A percentile compares a stretch with the other conserved stretches of the same genome.
Evolutionary conservation across 805 yeast species (phyloP).

Genomic region (Ogataea polymorpha): DNA sequence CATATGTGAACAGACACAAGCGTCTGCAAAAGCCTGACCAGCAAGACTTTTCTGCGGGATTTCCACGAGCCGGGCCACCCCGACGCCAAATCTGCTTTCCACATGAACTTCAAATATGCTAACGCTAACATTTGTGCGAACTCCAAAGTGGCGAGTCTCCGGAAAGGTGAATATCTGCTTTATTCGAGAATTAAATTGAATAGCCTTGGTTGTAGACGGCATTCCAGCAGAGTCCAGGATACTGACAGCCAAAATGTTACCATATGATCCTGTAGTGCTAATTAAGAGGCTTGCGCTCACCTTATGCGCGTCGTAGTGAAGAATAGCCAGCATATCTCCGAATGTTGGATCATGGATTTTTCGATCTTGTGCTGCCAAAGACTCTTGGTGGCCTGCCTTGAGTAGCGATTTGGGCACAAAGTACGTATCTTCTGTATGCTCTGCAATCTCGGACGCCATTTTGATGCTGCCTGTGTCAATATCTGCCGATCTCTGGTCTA

Average conservation of each 20-base stretch:
- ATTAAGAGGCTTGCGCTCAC: slow-evolving; percentile 18
- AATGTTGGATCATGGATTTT: slow-evolving; percentile 37
- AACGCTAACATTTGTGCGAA: slow-evolving; percentile 31
- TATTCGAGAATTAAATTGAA: slow-evolving; percentile 22
- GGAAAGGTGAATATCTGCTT: slow-evolving; percentile 29
- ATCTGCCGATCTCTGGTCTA: not conserved
- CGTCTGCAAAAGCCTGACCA: slow-evolving; percentile 38
- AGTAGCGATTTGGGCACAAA: slow-evolving; percentile 30
- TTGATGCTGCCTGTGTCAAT: not conserved
- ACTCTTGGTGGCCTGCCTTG: slow-evolving; percentile 25
- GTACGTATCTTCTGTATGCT: slow-evolving; percentile 8
- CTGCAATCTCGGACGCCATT: not conserved
- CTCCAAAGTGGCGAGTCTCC: slow-evolving; percentile 12
- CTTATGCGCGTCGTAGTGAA: slow-evolving; percentile 1
- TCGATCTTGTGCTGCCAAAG: slow-evolving; percentile 26
- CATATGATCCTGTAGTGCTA: slow-evolving; percentile 33
- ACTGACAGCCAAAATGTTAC: slow-evolving; percentile 31
- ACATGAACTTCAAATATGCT: slow-evolving; percentile 27
- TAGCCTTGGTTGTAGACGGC: slow-evolving; percentile 17
- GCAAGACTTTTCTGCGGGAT: slow-evolving; percentile 19
- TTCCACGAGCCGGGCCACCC: slow-evolving; percentile 24
- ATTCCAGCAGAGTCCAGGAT: slow-evolving; percentile 11
- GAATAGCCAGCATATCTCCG: slow-evolving; percentile 26
- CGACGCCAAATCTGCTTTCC: slow-evolving; percentile 11
- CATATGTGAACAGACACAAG: slow-evolving; percentile 41